Evolutionary conservation across 169 alveolate genomes (phyloP), one percentile per base, ranked within the genome.

Genomic region (Plasmodium relictum): DNA sequence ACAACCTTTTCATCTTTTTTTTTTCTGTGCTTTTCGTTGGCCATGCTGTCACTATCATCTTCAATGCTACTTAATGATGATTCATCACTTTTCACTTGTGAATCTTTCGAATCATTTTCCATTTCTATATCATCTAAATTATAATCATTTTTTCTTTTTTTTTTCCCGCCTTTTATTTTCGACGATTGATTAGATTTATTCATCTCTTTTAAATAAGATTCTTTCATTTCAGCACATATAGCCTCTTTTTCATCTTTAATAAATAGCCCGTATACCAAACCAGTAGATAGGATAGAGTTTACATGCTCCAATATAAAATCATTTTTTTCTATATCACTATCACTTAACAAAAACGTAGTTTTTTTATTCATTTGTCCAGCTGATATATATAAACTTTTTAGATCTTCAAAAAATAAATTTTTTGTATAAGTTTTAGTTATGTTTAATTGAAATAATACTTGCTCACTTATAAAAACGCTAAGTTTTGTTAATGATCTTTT

Each of bases 181-280:
- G 95, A 95, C 44, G 94, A 96, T 74, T 92, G 92, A 68, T 95
- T 93, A 66, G 54, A 50, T 22, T 86, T 86, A 41, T 86, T 69
- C 88, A 86, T 86, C 70, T 86, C 92, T 52, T 86, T 86, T 56
- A 86, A 72, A 59, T 86, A 86, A 6, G 92, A 24, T 65, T 86
- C 92, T 73, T 86, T 86, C 92, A 95, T 88, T 26, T 96, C 99
- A 18, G 97, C 98, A n/a, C 95, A 89, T 73, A 83, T 94, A 20
- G 96, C 96, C 73, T 96, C 98, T 80, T 93, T 95, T 88, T 97
- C 99, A 86, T 98, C 98, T 89, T 98, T 97, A 37, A 97, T 96
- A 76, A 97, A 96, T 66, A 98, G 96, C 41, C 98, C 99, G 16
- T 98, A 98, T 41, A 98, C 97, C 93, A 98, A 99, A 54, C 99